Evolutionary conservation across 306 rosid species (phyloP), one percentile per base, ranked within the genome.

Genomic region (Vigna mungo): DNA sequence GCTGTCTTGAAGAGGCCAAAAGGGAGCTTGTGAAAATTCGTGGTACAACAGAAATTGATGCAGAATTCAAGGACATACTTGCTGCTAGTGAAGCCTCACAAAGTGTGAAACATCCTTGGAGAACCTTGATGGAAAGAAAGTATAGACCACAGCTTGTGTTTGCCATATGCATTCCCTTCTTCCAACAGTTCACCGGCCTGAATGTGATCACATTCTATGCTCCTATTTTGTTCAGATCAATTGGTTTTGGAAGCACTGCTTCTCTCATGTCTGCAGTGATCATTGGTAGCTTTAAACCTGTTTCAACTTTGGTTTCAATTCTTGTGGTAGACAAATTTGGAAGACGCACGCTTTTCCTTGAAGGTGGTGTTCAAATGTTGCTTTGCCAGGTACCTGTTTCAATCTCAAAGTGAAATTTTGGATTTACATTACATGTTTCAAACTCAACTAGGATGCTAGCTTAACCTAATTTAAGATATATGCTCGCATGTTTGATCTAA

Each of bases 191-290:
- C 71, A 93, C 98, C 4, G 98, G 96, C 65, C 77, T 85, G 67
- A 91, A 91, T 60, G 96, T 88, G 43, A 90, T 91, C 84, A 88
- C 96, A 1, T 89, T 93, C 75, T 91, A 93, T 58, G 97, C 96
- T 6, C 98, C 96, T 2, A 83, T 93, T 39, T 76, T 93, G 83
- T 91, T 91, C 87, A 89, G 82, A 85, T 86, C 97, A 15, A 81
- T 93, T 37, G 98, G 96, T 2, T 93, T 91, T 18, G 92, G 94
- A 74, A 65, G 71, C 81, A 84, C 68, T 1, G 93, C 90, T 49
- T 85, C 93, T 7, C 92, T 91, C 32, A 79, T 85, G 85, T 93
- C 93, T 15, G 81, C 98, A 0, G 74, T 89, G 16, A 91, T 93
- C 63, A 88, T 87, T 60, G 93, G 92, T 9, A 12, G 46, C 34